Evolutionary conservation across 306 rosid genomes (phyloP), one percentile per base, ranked within the genome.

Genomic region (Cajanus cajan): DNA sequence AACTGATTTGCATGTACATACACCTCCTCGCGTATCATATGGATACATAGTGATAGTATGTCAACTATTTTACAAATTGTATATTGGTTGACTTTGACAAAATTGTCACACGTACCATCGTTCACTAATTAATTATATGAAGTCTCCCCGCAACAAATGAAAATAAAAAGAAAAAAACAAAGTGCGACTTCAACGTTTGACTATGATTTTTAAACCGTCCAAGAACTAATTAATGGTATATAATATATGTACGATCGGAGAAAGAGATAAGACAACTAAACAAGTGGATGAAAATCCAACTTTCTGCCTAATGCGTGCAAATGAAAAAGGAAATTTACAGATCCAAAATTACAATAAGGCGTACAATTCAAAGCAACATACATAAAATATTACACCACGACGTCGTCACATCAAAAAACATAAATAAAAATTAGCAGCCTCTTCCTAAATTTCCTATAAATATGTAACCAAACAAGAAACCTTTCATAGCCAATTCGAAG

Each of bases 291-390:
- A 44, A 73, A 81, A 78, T 73, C 52, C 36, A 68, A 40, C 40
- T 37, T 75, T 55, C 14, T 12, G 33, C 40, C 41, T 40, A 51
- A 85, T 40, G 71, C 87, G 85, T 83, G 64, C 83, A 68, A 61
- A 41, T 19, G 87, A 71, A 86, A 83, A 86, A 80, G 85, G 44
- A 70, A 82, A 68, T 64, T 82, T 47, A 81, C 64, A 55, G 14
- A 81, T 77, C 73, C 88, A 67, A 85, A 64, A 40, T 71, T 48
- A 61, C 77, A 73, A 67, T 16, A 54, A 55, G 65, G 34, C 75
- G 81, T 78, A 22, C 14, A 74, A 82, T 61, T 47, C 74, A 79
- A 79, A 79, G 34, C 55, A 43, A 68, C 72, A 5, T 1, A 8
- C 24, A 37, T 8, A n/a, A 0, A 36, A 16, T 34, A 48, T 41